Evolutionary conservation across 2,329 filamentous ascomycete genomes (phyloP), one percentile per base, ranked within the genome.

Genomic region (Talaromyces sp.): DNA sequence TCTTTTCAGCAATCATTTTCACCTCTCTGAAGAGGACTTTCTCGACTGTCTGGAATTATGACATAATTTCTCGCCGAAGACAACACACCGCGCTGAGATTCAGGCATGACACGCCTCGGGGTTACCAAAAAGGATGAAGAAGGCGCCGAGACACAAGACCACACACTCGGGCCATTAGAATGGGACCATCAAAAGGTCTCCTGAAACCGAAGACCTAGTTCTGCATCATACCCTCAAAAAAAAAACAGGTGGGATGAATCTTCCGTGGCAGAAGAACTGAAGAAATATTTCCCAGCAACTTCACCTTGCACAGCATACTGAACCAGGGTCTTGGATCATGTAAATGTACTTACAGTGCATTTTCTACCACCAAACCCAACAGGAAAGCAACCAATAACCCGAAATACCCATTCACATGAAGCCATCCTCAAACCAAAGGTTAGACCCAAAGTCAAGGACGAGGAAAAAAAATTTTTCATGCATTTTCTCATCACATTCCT

Each of bases 401-500:
- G 24, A 3, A 31, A 22, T 22, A 11, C n/a, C n/a, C 33, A 56
- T 39, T 5, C 52, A 14, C 6, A 14, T 22, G 10, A 22, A 39
- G 5, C 22, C 33, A 39, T 37, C 6, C 5, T 24, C 52, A 56
- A 56, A 11, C n/a, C 52, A 39, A 16, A 56, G 24, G 6, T 24
- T n/a, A 56, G 11, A 22, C n/a, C n/a, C n/a, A 6, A 56, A 56
- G 33, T 37, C 10, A 19, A 22, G 8, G n/a, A 13, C 19, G n/a
- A 19, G 19, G 16, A 19, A 39, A 56, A 56, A 35, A 37, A 22
- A 22, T 37, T 24, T 24, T 56, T 39, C 22, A 16, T 43, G 47
- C 60, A 62, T 62, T 37, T 31, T 33, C 22, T 62, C 35, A 43
- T 54, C 60, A 62, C 60, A 62, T 62, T 62, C 60, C 47, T 19